Evolutionary conservation across 306 rosid genomes (phyloP), one percentile per base, ranked within the genome.

Genomic region (Cotoneaster glaucophyllus): DNA sequence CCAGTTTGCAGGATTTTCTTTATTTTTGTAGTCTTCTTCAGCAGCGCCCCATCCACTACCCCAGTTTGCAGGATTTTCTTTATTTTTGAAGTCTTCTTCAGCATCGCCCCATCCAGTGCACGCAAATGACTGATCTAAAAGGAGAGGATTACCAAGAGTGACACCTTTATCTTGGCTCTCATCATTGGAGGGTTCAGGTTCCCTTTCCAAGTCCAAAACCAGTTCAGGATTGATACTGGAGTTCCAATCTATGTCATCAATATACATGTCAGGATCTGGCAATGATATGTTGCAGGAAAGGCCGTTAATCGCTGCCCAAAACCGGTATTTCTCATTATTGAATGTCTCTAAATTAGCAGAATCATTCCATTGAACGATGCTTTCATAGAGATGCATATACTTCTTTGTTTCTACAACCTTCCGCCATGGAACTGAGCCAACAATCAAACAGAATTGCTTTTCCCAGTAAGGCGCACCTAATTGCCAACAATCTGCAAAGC

Each of bases 301-400:
- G 61, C 88, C 82, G 0, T 91, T 87, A 26, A 86, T 75, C 62
- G 81, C 72, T 11, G 87, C 94, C 95, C 96, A 87, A 69, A 74
- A 94, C 83, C 94, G 72, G n/a, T 1, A 62, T 79, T 94, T 94
- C 0, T 97, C 98, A 78, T 87, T 87, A 67, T 85, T 77, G 66
- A 94, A 94, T 52, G 98, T 93, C 82, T 92, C 96, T 82, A 78
- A 87, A 31, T 77, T 89, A 15, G 98, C 97, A 18, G 90, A 87
- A 81, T 92, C 98, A 22, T 92, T 80, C 98, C 98, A 94, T 8
- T 85, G 52, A 8, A 88, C 26, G 37, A 94, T 86, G 64, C 80
- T 84, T 4, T 81, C 81, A 69, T 84, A 80, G 2, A 87, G 84
- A 74, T 83, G 37, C 85, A 89, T 83, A 44, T 78, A 88, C 76